Evolutionary conservation across 83 land plant species (phyloP).

Genomic region (Thuja plicata): DNA sequence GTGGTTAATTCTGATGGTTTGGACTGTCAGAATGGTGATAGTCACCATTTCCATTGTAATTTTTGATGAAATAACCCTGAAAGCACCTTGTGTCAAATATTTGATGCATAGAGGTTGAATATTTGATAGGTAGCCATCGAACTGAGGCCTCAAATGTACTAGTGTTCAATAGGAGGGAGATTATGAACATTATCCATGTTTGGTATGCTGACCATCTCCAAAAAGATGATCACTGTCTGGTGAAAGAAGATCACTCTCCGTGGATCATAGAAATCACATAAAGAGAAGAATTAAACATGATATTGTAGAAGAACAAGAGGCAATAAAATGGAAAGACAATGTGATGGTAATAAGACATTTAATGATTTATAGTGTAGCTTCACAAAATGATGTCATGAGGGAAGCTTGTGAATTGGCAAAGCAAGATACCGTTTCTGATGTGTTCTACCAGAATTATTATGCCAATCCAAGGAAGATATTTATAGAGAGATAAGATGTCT

Average conservation of each 20-base stretch:
- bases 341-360: conserved; percentile 23
- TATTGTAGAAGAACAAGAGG: conserved; percentile 29
- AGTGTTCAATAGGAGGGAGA: no score
- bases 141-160: no score
- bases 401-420: conserved; percentile 26
- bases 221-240: conserved; percentile 21
- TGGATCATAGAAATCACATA: conserved; percentile 40
- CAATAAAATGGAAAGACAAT: conserved; percentile 20
- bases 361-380: conserved; percentile 12
- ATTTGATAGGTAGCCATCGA: no score
- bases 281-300: conserved; percentile 31
- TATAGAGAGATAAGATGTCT: conserved; percentile 30
- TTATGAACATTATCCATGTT: conserved; percentile 17
- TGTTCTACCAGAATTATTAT: conserved; percentile 15
- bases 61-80: no score
- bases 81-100: no score
- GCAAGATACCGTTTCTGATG: conserved; percentile 28
- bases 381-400: conserved; percentile 9
- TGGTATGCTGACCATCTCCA: conserved; percentile 16
- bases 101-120: no score
- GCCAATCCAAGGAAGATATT: conserved; percentile 18
- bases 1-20: no score
- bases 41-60: no score
- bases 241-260: conserved; percentile 46
- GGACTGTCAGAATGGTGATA: no score